Conservation (phyloP, 352 stramenopile genomes). For the Pythium plurisporium region DNA sequence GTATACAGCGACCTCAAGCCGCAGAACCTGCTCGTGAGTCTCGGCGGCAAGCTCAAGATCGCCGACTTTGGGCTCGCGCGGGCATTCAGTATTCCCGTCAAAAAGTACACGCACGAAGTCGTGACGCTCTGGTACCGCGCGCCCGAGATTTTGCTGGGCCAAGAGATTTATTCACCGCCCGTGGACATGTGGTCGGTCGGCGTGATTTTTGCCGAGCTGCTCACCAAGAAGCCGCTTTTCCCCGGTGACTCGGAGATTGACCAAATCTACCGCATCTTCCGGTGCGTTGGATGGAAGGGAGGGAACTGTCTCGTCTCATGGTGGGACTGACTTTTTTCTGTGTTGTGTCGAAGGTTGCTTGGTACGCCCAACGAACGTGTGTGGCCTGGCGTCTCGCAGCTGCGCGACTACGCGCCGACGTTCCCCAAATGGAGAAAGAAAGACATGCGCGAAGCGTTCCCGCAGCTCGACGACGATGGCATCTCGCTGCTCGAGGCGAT, state of each 20-base stretch:
- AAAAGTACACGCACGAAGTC: slow-evolving; percentile 97
- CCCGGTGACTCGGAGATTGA: slow-evolving; percentile 84
- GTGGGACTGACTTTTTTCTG: background rate
- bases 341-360: slow-evolving; percentile 63
- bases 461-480: slow-evolving; percentile 48
- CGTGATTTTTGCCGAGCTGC: slow-evolving; percentile 84
- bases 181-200: slow-evolving; percentile 86
- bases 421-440: slow-evolving; percentile 97
- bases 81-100: slow-evolving; percentile 97
- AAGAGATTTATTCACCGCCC: slow-evolving; percentile 82
- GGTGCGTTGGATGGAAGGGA: no score
- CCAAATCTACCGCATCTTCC: slow-evolving; percentile 86
- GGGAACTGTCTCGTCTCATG: no score
- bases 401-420: slow-evolving; percentile 93
- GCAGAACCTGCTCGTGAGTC: slow-evolving; percentile 98
- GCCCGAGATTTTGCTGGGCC: slow-evolving; percentile 96
- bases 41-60: slow-evolving; percentile 98
- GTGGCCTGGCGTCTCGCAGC: slow-evolving; percentile 95
- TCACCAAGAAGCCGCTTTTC: slow-evolving; percentile 79
- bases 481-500: slow-evolving; percentile 74
- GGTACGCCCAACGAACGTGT: slow-evolving; percentile 95
- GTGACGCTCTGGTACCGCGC: slow-evolving; percentile 99
- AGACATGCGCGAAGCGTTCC: slow-evolving; percentile 59
- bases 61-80: slow-evolving; percentile 99
- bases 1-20: slow-evolving; percentile 98